Percentiles rank a stretch among this genome's conserved stretches.
phyloP scores from a whole-genome alignment of 176 grass and related monocot species.

The Triticum timopheevii region DNA sequence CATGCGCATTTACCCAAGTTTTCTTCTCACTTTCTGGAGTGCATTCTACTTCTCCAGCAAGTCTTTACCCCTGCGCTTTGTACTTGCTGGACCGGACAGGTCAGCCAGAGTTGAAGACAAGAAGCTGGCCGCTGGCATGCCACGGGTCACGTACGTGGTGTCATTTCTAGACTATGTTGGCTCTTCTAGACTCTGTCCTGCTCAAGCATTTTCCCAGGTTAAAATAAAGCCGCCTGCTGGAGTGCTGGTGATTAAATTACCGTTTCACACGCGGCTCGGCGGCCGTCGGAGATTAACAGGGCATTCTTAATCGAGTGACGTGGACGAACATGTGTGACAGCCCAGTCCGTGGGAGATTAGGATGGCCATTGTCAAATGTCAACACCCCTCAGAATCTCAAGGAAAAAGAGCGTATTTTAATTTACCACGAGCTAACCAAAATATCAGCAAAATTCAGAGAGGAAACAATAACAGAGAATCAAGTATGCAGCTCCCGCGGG shows the following conservation, averaged over 20 bases:
- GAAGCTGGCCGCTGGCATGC: too few relatives aligned
- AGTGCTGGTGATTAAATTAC: background rate
- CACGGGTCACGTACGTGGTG: background rate
- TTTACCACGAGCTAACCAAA: too few relatives aligned
- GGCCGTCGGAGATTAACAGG: background rate
- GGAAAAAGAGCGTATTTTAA: background rate
- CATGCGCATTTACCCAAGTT: background rate
- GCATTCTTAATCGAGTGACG: background rate
- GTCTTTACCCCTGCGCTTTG: too few relatives aligned
- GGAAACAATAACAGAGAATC: background rate
- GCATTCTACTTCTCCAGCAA: too few relatives aligned
- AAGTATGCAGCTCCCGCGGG: background rate
- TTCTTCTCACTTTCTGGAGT: background rate
- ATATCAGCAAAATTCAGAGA: background rate
- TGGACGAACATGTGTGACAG: background rate
- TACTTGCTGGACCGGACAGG: too few relatives aligned
- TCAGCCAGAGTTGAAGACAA: too few relatives aligned
- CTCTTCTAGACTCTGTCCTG: too few relatives aligned
- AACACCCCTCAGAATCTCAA: background rate
- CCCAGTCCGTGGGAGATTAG: too few relatives aligned
- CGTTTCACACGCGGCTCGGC: background rate
- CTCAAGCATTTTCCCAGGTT: too few relatives aligned
- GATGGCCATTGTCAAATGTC: too few relatives aligned
- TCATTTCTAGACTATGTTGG: too few relatives aligned
- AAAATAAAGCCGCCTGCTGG: background rate